phyloP scores from a whole-genome alignment of 1,284 basidiomycete species.

The Leccinum glutinopallens region DNA sequence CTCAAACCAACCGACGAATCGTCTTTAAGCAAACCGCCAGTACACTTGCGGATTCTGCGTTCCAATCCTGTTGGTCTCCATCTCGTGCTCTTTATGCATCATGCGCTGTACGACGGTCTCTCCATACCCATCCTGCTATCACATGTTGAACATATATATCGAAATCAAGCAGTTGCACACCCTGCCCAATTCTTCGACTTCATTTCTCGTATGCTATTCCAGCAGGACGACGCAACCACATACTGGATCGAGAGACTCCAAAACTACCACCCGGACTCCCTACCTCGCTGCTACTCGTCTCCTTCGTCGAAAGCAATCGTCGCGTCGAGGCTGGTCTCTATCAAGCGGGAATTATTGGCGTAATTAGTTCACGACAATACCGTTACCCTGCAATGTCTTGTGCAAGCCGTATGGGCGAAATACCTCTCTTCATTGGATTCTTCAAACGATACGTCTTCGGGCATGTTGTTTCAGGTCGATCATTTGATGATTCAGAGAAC shows the following conservation, averaged over 20 bases:
- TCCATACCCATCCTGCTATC: slow-evolving; percentile 43
- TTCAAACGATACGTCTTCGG: slow-evolving; percentile 48
- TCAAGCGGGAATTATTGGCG: slow-evolving; percentile 18
- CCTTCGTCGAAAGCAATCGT: slow-evolving; percentile 14
- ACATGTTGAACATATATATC: slow-evolving; percentile 39
- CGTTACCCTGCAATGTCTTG: slow-evolving; percentile 42
- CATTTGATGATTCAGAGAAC: slow-evolving; percentile 43
- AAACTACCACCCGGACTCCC: slow-evolving; percentile 28
- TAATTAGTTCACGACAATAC: slow-evolving; percentile 25
- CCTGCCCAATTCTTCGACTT: slow-evolving; percentile 40
- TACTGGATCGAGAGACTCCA: slow-evolving; percentile 44
- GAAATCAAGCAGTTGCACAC: slow-evolving; percentile 19
- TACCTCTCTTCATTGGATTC: slow-evolving; percentile 39
- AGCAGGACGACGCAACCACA: slow-evolving; percentile 42
- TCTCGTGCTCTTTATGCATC: slow-evolving; percentile 49
- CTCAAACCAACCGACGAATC: slow-evolving; percentile 28
- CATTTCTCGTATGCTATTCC: slow-evolving; percentile 37
- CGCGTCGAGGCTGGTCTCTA: slow-evolving; percentile 15
- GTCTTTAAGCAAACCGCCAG: slow-evolving; percentile 37
- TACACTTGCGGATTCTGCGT: slow-evolving; percentile 39
- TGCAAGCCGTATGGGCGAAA: slow-evolving; percentile 47
- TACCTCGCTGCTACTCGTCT: slow-evolving; percentile 17
- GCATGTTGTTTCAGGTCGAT: slow-evolving; percentile 50
- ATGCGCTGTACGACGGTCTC: slow-evolving; percentile 54
- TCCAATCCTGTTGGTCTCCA: slow-evolving; percentile 17